Base-by-base conservation (phyloP, 192 early-diverging fungal genomes). In the Gigaspora rosea region DNA sequence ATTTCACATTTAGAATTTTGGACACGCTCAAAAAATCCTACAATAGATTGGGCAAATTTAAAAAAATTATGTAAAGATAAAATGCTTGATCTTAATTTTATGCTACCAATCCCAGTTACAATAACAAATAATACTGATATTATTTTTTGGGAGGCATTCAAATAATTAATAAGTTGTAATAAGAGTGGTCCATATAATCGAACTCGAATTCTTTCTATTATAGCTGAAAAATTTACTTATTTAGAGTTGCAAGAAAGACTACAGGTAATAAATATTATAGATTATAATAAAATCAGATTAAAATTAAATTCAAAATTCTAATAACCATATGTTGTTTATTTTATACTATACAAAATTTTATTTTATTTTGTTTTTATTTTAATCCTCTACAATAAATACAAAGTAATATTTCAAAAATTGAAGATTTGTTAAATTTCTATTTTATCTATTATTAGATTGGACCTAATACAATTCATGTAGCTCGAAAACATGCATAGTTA, bases 161-260 rank as follows among this genome's bases (percentile, higher is more conserved):
- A 50, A 22, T 3, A 49, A 18, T 8, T n/a, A 33, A 7, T 69
- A 18, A 41, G 49, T 27, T 27, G n/a, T 69, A 69, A 69, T 50
- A 69, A 52, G 32, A 5, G 27, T 52, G 27, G 67, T 18, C 5
- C 20, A 69, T 41, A 69, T 69, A 3, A 27, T 12, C 47, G 16
- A 67, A 67, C 41, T 15, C 22, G 46, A 67, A 67, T 67, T 67
- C 36, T 67, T 16, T 67, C 46, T 49, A 69, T 69, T 27, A 69
- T 69, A 51, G 12, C 67, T 10, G 27, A 52, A 27, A 22, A 69
- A 50, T 69, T 69, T 18, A 1, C 9, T 52, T 69, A 69, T 69
- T 3, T 12, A 47, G 27, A 69, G 4, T n/a, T 52, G n/a, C 3
- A 27, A 32, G 49, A 69, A 69, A 69, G 50, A 52, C 18, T 69